Evolutionary conservation across 306 rosid genomes (phyloP), one percentile per base, ranked within the genome.

Genomic region (Luffa acutangula): DNA sequence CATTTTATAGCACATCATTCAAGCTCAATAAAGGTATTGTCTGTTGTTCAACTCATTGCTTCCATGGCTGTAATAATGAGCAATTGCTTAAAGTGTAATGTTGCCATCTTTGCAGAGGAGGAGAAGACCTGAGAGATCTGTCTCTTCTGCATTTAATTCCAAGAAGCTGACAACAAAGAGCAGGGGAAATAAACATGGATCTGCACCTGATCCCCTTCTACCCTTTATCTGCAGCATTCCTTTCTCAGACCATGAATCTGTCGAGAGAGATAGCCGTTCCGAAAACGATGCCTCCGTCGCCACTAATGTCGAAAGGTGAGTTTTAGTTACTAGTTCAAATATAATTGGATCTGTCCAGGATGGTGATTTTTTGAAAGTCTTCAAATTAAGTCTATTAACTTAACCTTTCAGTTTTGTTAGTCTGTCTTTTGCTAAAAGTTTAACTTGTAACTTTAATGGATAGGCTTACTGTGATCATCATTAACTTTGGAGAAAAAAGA

Each of bases 151-250:
- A 69, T 83, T 80, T 88, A 80, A 71, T 33, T 86, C 93, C 66
- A 91, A 84, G 87, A 92, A 84, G 52, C 45, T 85, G 78, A 81
- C 76, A 8, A 49, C 78, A 59, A 81, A 83, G 81, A 69, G 88
- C 53, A 81, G 81, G 83, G 88, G 80, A 80, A 84, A 83, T 80
- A 85, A 78, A 58, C 86, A 78, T 60, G 97, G 89, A 79, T 83
- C 85, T 21, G 78, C 87, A 11, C 86, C 91, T 2, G 97, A 96
- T 84, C 98, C 91, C n/a, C 92, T 93, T 36, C 87, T 93, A 6
- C 88, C 87, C 13, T 96, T 96, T 85, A 81, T 93, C 81, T 85
- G 90, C 84, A 82, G 83, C 37, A 17, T 82, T 31, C 83, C 90
- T 8, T 9, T 84, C 82, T 76, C 79, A 31, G 88, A 83, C 49